Percentiles rank a stretch among this genome's conserved stretches.
Evolutionary conservation across 1,139 yeast species (phyloP).

Genomic region (Lodderomyces oxycetoniae): DNA sequence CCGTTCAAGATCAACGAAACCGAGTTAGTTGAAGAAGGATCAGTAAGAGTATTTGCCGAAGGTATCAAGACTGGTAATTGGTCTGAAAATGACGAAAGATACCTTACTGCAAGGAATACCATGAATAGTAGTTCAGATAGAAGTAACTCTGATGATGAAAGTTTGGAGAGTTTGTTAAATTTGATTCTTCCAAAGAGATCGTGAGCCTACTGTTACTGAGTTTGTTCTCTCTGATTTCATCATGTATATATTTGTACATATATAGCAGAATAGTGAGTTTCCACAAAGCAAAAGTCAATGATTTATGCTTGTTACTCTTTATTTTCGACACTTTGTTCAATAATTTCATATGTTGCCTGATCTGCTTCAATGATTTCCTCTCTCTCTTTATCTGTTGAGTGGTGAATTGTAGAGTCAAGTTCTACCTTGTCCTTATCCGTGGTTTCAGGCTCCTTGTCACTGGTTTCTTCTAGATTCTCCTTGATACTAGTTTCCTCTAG

Average conservation of each 20-base stretch:
- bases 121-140: slow-evolving; percentile 33
- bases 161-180: slow-evolving; percentile 33
- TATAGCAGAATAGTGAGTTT: background rate
- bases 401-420: too few relatives aligned
- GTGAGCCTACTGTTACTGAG: background rate
- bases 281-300: too few relatives aligned
- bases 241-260: background rate
- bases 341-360: too few relatives aligned
- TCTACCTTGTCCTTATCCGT: too few relatives aligned
- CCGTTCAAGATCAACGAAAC: slow-evolving; percentile 43
- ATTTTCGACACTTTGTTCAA: too few relatives aligned
- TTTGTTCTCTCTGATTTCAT: background rate
- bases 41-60: slow-evolving; percentile 36
- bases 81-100: slow-evolving; percentile 29
- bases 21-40: slow-evolving; percentile 34
- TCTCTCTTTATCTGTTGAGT: too few relatives aligned
- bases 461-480: too few relatives aligned
- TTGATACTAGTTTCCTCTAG: too few relatives aligned
- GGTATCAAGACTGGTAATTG: slow-evolving; percentile 41
- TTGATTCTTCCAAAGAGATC: slow-evolving; percentile 13
- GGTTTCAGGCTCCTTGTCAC: too few relatives aligned
- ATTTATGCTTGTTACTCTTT: too few relatives aligned
- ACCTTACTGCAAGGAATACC: slow-evolving; percentile 27
- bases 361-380: too few relatives aligned
- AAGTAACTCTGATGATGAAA: slow-evolving; percentile 30